Percentiles rank a stretch among this genome's conserved stretches.
phyloP scores from a whole-genome alignment of 768 basidiomycete genomes.

The Asterophora lycoperdoides region DNA sequence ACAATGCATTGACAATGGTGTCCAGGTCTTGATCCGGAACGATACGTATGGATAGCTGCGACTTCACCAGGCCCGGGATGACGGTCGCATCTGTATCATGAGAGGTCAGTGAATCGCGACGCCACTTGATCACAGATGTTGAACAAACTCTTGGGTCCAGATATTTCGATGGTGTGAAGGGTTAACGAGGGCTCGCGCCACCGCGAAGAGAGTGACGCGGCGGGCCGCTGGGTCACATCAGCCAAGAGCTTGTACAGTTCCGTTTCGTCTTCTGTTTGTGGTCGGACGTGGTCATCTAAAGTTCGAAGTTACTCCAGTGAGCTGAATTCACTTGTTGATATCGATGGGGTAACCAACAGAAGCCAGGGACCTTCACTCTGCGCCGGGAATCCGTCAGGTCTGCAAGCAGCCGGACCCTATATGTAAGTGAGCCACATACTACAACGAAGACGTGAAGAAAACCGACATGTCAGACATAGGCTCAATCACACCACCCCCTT shows the following conservation, averaged over 20 bases:
- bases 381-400: conserved; percentile 57
- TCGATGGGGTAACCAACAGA: conserved; percentile 59
- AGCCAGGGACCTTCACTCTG: conserved; percentile 68
- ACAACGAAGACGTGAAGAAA: not conserved
- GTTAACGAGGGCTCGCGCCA: conserved; percentile 93
- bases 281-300: conserved; percentile 75
- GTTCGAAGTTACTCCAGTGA: not conserved
- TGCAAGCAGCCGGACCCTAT: conserved; percentile 74
- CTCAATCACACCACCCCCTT: conserved; percentile 84
- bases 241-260: conserved; percentile 67
- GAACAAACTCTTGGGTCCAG: conserved; percentile 70
- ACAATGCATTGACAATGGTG: conserved; percentile 57
- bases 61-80: conserved; percentile 80
- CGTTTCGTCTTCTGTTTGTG: conserved; percentile 62
- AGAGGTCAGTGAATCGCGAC: not conserved
- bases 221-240: conserved; percentile 59
- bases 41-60: conserved; percentile 85
- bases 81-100: conserved; percentile 67
- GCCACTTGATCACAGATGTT: not conserved
- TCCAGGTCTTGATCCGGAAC: conserved; percentile 90
- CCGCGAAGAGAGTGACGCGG: conserved; percentile 64
- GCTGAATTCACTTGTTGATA: not conserved
- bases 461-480: conserved; percentile 91
- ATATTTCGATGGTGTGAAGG: conserved; percentile 78
- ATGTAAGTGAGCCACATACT: not conserved